phyloP scores from a whole-genome alignment of 805 yeast genomes.

The Phaffomyces thermotolerans region DNA sequence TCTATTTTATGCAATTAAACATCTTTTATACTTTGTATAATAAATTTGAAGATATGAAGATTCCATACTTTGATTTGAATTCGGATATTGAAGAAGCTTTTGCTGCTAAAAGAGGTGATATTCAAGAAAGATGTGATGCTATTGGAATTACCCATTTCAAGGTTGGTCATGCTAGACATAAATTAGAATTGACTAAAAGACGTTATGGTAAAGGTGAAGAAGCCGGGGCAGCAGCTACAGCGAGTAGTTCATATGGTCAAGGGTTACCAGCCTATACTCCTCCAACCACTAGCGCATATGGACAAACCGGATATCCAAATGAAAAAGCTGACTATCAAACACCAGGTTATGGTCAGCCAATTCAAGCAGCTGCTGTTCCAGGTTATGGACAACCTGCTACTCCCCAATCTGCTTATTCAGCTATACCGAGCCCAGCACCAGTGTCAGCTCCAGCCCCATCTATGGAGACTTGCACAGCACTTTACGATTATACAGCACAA shows the following conservation, averaged over 20 bases:
- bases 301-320: constrained; percentile 26
- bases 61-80: constrained; percentile 86
- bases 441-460: constrained; percentile 29
- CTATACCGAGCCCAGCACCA: constrained; percentile 22
- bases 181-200: constrained; percentile 76
- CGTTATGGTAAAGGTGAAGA: constrained; percentile 53
- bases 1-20: constrained; percentile 96
- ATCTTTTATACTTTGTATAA: constrained; percentile 88
- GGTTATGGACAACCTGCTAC: constrained; percentile 22
- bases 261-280: constrained; percentile 33
- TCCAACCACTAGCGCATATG: constrained; percentile 23
- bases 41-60: constrained; percentile 92
- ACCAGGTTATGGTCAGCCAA: constrained; percentile 21
- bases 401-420: constrained; percentile 24
- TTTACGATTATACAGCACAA: constrained; percentile 88
- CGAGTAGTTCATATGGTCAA: constrained; percentile 15
- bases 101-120: constrained; percentile 74
- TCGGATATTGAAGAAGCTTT: constrained; percentile 82
- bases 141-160: constrained; percentile 89
- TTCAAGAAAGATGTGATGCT: constrained; percentile 84
- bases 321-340: constrained; percentile 25
- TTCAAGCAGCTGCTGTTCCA: constrained; percentile 14
- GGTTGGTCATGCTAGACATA: constrained; percentile 78
- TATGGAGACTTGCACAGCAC: constrained; percentile 71
- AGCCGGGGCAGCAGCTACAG: constrained; percentile 25